Evolutionary conservation across 2,329 filamentous ascomycete species (phyloP), one percentile per base, ranked within the genome.

Genomic region (Scedosporium aurantiacum): DNA sequence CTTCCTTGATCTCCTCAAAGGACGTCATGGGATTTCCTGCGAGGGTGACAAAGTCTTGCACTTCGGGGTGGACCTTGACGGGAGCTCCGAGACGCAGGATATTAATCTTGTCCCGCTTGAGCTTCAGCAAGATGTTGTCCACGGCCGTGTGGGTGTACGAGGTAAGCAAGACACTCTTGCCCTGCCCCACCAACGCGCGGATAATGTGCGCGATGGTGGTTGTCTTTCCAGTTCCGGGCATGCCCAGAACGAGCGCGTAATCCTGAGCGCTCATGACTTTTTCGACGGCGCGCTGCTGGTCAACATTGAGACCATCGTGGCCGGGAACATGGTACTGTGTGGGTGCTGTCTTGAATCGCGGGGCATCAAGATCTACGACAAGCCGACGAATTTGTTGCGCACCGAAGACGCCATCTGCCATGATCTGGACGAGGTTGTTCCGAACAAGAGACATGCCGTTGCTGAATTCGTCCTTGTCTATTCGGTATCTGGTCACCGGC

Each of bases 181-280:
- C 89, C 71, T 96, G 90, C 0, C 88, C 85, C 4, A 94, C 88
- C 32, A 99, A 79, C 0, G 93, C 90, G 54, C 90, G 87, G 68
- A 99, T 97, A 67, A 99, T 97, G 71, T 97, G 92, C 4, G 93
- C 91, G 69, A 99, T 97, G 0, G 94, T 99, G 0, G 94, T 99
- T 2, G 94, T 99, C 74, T 99, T 99, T 62, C 94, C 94, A 0
- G 94, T 99, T 6, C 94, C 94, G 1, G 94, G 94, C 94, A 99
- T 99, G 28, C 94, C 94, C 21, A 99, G 83, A 12, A 99, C 92
- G n/a, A 99, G 80, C 6, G 94, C 93, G 72, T 97, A 99, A 75
- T 99, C 92, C 66, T 89, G 84, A 2, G 94, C 93, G 68, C 88
- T 91, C 88, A 99, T 95, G 45, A 99, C 93, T 73, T 97, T 97